These are phyloP conservation scores for Austroboletus rostrupii DNA, from an alignment of 1,284 basidiomycete species.

Conservation along the genomic window DNA sequence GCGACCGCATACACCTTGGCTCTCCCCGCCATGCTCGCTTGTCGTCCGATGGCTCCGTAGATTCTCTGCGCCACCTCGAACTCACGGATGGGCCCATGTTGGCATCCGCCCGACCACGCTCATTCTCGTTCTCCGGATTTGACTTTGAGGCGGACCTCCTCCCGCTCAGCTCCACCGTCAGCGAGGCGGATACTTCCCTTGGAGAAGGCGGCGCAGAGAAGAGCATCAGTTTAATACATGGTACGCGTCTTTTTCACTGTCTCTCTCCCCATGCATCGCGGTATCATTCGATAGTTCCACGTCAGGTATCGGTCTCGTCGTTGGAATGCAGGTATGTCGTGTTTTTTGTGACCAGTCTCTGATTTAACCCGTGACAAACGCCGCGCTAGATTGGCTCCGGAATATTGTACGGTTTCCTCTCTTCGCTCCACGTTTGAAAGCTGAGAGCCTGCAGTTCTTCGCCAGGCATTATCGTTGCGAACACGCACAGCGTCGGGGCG, in stretches of 20 bases:
- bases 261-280: background rate
- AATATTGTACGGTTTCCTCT: constrained; percentile 65
- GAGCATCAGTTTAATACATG: constrained; percentile 73
- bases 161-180: too few species aligned
- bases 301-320: constrained; percentile 78
- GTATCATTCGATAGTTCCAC: constrained; percentile 7
- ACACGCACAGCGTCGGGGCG: constrained; percentile 82
- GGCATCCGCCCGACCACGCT: too few species aligned
- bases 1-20: too few species aligned
- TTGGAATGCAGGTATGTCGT: constrained; percentile 65
- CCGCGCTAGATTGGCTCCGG: constrained; percentile 75
- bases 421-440: background rate
- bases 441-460: constrained; percentile 57
- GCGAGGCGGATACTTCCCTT: constrained; percentile 35
- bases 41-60: too few species aligned
- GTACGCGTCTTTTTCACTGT: constrained; percentile 39
- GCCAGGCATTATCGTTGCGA: constrained; percentile 86
- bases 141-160: too few species aligned
- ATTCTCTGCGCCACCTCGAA: too few species aligned
- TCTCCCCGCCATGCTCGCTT: too few species aligned
- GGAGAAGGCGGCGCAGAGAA: constrained; percentile 60
- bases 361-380: background rate
- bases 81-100: too few species aligned
- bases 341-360: background rate
- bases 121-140: too few species aligned